Percentiles rank a stretch among this genome's conserved stretches.
Evolutionary conservation across 1,284 basidiomycete species (phyloP).

Genomic region (Abortiporus biennis): DNA sequence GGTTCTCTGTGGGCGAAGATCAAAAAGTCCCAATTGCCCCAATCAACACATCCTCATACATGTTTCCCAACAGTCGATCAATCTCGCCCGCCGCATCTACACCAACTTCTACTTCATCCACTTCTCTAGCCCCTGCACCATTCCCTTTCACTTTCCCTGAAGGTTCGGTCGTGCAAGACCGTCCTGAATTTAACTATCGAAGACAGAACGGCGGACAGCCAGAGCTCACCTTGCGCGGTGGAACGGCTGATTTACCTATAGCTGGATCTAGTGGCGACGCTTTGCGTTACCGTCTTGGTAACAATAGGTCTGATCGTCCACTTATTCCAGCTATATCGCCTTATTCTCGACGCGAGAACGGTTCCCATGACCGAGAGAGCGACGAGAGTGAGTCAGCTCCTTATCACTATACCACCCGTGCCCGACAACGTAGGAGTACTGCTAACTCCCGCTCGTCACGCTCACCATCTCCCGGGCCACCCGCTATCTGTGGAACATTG

Average conservation of each 20-base stretch:
- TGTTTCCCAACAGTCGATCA: conserved; percentile 63
- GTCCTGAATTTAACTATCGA: conserved; percentile 59
- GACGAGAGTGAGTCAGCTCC: conserved; percentile 43
- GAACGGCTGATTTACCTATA: conserved; percentile 65
- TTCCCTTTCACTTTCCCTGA: conserved; percentile 61
- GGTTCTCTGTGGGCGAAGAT: conserved; percentile 54
- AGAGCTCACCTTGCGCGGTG: conserved; percentile 63
- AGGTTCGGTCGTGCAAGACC: conserved; percentile 43
- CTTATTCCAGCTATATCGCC: conserved; percentile 44
- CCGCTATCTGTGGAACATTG: conserved; percentile 69
- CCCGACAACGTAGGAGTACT: conserved; percentile 19
- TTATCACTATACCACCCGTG: conserved; percentile 27
- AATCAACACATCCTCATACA: conserved; percentile 50
- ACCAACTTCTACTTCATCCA: conserved; percentile 59
- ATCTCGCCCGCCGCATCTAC: conserved; percentile 65
- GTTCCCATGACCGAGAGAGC: conserved; percentile 44
- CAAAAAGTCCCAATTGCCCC: conserved; percentile 50
- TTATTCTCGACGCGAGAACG: conserved; percentile 45
- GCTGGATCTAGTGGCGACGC: conserved; percentile 41
- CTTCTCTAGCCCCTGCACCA: conserved; percentile 54
- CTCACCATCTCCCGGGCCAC: conserved; percentile 60
- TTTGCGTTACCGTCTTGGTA: conserved; percentile 55
- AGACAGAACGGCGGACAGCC: conserved; percentile 46
- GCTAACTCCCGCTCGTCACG: conserved; percentile 44
- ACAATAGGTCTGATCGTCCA: conserved; percentile 43